A percentile compares a stretch with the other conserved stretches of the same genome.
Evolutionary conservation across 2,329 filamentous ascomycete genomes (phyloP).

Genomic region (Xylaria sp.): DNA sequence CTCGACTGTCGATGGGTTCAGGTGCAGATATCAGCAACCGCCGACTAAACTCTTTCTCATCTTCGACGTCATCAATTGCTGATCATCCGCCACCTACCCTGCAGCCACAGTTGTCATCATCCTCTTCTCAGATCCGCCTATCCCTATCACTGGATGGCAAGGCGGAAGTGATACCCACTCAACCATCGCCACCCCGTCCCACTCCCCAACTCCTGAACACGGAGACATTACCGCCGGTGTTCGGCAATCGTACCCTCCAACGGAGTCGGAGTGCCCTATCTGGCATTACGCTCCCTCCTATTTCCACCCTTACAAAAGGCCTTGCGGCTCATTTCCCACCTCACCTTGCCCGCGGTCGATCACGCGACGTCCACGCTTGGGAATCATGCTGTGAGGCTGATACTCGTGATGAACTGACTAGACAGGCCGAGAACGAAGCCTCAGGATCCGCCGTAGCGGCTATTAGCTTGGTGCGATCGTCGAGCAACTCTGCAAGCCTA

Average conservation of each 20-base stretch:
- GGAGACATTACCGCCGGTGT: constrained; percentile 60
- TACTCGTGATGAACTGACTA: constrained; percentile 78
- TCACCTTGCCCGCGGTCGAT: constrained; percentile 74
- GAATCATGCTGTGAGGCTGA: constrained; percentile 90
- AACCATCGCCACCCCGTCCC: constrained; percentile 75
- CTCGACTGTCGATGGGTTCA: constrained; percentile 7
- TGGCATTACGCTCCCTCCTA: constrained; percentile 67
- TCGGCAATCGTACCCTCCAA: constrained; percentile 65
- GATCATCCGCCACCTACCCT: constrained; percentile 53
- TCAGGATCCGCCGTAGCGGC: constrained; percentile 83
- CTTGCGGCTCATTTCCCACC: constrained; percentile 65
- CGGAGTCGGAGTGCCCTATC: constrained; percentile 77
- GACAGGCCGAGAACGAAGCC: constrained; percentile 83
- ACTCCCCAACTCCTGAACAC: constrained; percentile 59
- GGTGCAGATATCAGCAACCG: constrained; percentile 17
- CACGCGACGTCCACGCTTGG: constrained; percentile 89
- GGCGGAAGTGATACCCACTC: constrained; percentile 82
- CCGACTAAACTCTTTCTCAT: constrained; percentile 59
- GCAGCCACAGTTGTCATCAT: constrained; percentile 55
- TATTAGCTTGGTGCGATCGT: constrained; percentile 82
- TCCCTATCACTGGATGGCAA: constrained; percentile 90
- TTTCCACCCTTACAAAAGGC: constrained; percentile 63
- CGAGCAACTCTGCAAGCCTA: constrained; percentile 64
- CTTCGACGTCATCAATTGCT: constrained; percentile 55
- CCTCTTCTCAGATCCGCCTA: constrained; percentile 71